These are phyloP conservation scores for Candida vartiovaarae DNA, from an alignment of 805 yeast genomes.

Conservation along the genomic window DNA sequence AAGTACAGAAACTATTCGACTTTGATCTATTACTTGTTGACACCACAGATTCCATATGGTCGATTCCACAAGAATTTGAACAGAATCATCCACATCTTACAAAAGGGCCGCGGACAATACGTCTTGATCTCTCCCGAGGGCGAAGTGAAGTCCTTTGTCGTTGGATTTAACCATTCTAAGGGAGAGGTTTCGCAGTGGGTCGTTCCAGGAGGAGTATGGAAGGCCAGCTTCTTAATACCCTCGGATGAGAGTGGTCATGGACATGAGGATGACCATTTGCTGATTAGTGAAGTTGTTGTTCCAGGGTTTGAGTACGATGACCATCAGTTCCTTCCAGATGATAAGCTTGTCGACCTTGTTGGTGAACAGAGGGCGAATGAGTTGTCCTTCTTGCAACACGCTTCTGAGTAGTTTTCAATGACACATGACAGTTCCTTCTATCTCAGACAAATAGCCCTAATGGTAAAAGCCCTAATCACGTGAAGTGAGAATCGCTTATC, in stretches of 20 bases:
- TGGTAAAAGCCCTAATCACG: neutral
- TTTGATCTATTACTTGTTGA: conserved; percentile 44
- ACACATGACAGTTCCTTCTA: neutral
- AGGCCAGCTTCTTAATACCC: conserved; percentile 46
- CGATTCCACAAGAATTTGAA: conserved; percentile 43
- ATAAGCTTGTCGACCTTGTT: conserved; percentile 27
- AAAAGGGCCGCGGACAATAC: conserved; percentile 49
- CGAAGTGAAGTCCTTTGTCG: conserved; percentile 39
- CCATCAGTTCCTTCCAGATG: conserved; percentile 37
- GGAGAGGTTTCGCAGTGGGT: conserved; percentile 57
- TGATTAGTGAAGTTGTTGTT: conserved; percentile 52
- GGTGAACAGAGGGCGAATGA: conserved; percentile 31
- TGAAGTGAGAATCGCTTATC: neutral
- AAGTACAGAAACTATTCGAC: conserved; percentile 38
- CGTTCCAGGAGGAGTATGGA: conserved; percentile 54
- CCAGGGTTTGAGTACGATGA: conserved; percentile 56
- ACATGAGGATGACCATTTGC: conserved; percentile 32
- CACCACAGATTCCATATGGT: conserved; percentile 45
- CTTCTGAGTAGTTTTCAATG: neutral
- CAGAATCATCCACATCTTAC: conserved; percentile 49
- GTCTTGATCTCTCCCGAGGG: conserved; percentile 49
- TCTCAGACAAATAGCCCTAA: neutral
- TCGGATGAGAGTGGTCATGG: conserved; percentile 21
- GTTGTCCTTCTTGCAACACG: conserved; percentile 30
- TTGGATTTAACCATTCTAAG: conserved; percentile 39